Evolutionary conservation across 116 monocot species (phyloP), one percentile per base, ranked within the genome.

Genomic region (Cymodocea nodosa): DNA sequence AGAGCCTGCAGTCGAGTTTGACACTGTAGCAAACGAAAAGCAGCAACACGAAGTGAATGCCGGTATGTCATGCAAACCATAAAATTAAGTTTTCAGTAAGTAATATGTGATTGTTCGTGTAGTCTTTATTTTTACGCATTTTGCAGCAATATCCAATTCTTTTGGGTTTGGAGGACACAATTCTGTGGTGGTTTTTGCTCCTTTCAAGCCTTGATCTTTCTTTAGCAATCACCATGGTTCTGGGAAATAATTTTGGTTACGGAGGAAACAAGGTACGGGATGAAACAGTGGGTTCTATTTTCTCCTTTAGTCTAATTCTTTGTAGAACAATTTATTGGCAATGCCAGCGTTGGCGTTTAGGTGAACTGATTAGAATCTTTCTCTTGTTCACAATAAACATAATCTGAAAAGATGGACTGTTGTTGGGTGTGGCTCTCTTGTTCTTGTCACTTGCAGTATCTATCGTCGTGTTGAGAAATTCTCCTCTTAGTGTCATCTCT

Each of bases 131-230:
- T 13, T 65, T 9, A 24, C 15, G 14, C 12, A 48, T 71, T 40
- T 0, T 34, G 72, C 77, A 94, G 94, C 77, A 11, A 94, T 94
- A 59, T 94, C 94, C n/a, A 94, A 94, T 69, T 94, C 94, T 23
- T 94, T 94, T 70, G 94, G 94, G 62, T 94, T 94, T 40, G 94
- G 94, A 20, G 94, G 94, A 59, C 89, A 89, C 78, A 94, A 94
- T 72, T 89, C 94, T 1, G 94, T 94, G 51, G 86, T 89, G 44
- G 86, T 86, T 0, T 94, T 94, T 58, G 86, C 86, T 13, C 86
- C 94, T 35, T 94, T 80, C 69, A 94, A 77, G 76, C 94, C 86
- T 51, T 88, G 77, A 93, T 72, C 22, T 20, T 56, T 18, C 23
- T 20, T 20, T 9, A 23, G 20, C 35, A 17, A 34, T 36, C 37